These are phyloP conservation scores for Periconia sp. DNA, from an alignment of 2,329 filamentous ascomycete species.

Conservation along the genomic window DNA sequence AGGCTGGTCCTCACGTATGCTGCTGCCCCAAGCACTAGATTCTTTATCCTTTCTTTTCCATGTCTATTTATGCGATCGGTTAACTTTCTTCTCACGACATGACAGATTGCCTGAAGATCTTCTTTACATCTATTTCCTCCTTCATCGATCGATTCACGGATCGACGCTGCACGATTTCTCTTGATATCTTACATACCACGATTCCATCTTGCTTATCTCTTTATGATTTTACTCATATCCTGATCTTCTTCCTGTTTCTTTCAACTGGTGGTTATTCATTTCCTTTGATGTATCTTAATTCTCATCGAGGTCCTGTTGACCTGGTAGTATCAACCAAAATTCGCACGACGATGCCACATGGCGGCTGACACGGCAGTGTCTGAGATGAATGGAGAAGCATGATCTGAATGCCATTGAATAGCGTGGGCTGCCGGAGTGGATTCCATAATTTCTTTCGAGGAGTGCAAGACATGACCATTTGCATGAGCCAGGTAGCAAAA, in stretches of 20 bases:
- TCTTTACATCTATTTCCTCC: conserved; percentile 1
- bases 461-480: too few species aligned
- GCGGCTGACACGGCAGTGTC: too few species aligned
- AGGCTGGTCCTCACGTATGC: conserved; percentile 49
- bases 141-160: conserved; percentile 1
- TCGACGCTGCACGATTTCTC: conserved; percentile 11
- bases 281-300: neutral
- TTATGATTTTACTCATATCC: neutral
- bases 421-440: neutral
- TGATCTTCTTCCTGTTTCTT: conserved; percentile 1
- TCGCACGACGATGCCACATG: neutral
- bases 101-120: conserved; percentile 14
- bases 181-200: conserved; percentile 8
- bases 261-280: neutral
- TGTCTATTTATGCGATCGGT: neutral
- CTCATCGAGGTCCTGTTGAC: neutral
- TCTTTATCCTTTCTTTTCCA: neutral
- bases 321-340: neutral
- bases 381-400: too few species aligned
- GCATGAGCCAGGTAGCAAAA: too few species aligned
- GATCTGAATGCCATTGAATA: neutral
- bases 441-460: too few species aligned
- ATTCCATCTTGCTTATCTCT: neutral
- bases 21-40: conserved; percentile 40
- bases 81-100: conserved; percentile 12